These are phyloP conservation scores for Diplodia seriata DNA, from an alignment of 2,329 filamentous ascomycete genomes.

Conservation along the genomic window DNA sequence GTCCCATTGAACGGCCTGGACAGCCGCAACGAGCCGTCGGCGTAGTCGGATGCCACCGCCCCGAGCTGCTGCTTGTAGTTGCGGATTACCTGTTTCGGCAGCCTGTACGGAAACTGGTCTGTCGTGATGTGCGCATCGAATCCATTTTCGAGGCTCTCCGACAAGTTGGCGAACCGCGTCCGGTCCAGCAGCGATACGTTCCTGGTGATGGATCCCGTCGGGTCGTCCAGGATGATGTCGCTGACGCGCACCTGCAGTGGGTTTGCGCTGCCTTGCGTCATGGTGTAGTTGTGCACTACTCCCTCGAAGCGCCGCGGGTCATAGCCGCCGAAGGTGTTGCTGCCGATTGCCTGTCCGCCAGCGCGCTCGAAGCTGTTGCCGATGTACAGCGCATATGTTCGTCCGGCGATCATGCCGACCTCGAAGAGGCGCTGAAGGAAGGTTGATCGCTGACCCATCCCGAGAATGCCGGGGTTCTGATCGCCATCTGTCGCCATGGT, in stretches of 20 bases:
- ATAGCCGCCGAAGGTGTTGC: slow-evolving; percentile 54
- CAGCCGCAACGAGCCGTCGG: slow-evolving; percentile 49
- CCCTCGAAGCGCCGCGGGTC: slow-evolving; percentile 52
- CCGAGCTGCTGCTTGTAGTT: slow-evolving; percentile 49
- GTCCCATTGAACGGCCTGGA: slow-evolving; percentile 48
- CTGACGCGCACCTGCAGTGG: slow-evolving; percentile 50
- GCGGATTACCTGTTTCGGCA: slow-evolving; percentile 50
- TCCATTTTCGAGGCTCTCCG: slow-evolving; percentile 37
- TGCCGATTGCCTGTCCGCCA: slow-evolving; percentile 52
- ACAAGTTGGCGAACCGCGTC: slow-evolving; percentile 42
- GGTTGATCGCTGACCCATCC: slow-evolving; percentile 51
- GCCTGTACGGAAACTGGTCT: slow-evolving; percentile 51
- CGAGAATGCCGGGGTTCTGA: slow-evolving; percentile 46
- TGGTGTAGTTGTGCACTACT: slow-evolving; percentile 43
- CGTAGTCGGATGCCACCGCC: slow-evolving; percentile 41
- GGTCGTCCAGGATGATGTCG: slow-evolving; percentile 49
- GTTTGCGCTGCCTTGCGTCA: slow-evolving; percentile 42
- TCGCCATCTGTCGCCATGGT: slow-evolving; percentile 45
- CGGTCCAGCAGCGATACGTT: slow-evolving; percentile 48
- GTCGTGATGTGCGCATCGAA: slow-evolving; percentile 54
- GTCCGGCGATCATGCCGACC: slow-evolving; percentile 46
- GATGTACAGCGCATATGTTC: slow-evolving; percentile 54
- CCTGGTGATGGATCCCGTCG: slow-evolving; percentile 34
- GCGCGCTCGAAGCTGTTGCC: slow-evolving; percentile 52
- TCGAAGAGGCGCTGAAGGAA: slow-evolving; percentile 48